Evolutionary conservation across 306 rosid genomes (phyloP).

Genomic region (Pyrus bretschneideri): DNA sequence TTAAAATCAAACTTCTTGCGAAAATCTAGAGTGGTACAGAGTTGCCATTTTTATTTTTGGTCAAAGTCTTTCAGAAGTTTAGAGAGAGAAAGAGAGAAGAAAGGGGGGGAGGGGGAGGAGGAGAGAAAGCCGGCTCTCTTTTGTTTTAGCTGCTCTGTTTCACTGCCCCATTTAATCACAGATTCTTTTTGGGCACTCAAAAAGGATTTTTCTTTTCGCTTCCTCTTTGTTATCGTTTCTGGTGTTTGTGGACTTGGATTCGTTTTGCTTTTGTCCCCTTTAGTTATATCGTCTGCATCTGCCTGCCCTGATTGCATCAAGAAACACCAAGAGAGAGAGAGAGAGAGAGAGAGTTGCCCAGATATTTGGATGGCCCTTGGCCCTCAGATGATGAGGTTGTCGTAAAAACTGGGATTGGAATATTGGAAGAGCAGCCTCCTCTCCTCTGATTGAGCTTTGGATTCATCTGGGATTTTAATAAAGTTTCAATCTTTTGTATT

Average conservation of each 20-base stretch:
- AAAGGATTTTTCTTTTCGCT: not conserved
- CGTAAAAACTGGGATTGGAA: slow-evolving; percentile 25
- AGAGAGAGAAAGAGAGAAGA: not conserved
- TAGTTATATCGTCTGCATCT: slow-evolving; percentile 10
- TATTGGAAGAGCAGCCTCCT: not conserved
- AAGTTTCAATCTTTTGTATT: slow-evolving; percentile 9
- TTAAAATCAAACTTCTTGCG: not conserved
- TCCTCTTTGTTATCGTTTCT: slow-evolving; percentile 25
- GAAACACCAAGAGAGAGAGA: not conserved
- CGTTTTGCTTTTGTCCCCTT: slow-evolving; percentile 23
- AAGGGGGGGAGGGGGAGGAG: not conserved
- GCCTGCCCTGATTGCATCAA: slow-evolving; percentile 21
- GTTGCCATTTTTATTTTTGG: slow-evolving; percentile 10
- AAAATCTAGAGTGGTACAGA: slow-evolving; percentile 9
- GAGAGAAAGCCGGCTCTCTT: slow-evolving; percentile 21
- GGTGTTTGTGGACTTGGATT: slow-evolving; percentile 23
- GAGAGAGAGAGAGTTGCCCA: not conserved
- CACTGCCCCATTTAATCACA: slow-evolving; percentile 8
- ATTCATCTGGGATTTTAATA: slow-evolving; percentile 1
- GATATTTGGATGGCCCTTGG: slow-evolving; percentile 21
- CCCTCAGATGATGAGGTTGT: slow-evolving; percentile 5
- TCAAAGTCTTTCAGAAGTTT: slow-evolving; percentile 8
- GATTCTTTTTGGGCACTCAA: slow-evolving; percentile 1
- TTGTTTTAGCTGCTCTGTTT: not conserved
- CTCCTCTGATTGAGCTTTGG: slow-evolving; percentile 23